phyloP scores from a whole-genome alignment of 352 stramenopile species.

The Proteromonas lacertae region DNA sequence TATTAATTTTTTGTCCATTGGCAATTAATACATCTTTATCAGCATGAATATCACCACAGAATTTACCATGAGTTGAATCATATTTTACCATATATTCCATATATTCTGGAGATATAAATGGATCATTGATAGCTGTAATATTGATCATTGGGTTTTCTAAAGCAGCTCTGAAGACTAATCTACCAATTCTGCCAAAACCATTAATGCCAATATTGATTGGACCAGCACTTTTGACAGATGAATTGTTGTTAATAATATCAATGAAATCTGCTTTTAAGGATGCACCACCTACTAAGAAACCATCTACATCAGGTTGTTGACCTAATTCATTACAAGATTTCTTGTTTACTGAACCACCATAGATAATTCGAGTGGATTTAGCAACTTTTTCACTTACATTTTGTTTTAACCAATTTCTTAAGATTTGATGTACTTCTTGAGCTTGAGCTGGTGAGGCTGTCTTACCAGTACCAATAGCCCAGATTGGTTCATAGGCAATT shows the following conservation, averaged over 20 bases:
- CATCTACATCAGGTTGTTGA: constrained; percentile 79
- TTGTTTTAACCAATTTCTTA: constrained; percentile 31
- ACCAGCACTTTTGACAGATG: neutral
- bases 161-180: constrained; percentile 66
- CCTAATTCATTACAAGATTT: constrained; percentile 60
- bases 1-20: constrained; percentile 54
- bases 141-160: constrained; percentile 16
- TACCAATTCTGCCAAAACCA: constrained; percentile 87
- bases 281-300: constrained; percentile 81
- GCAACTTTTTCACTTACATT: constrained; percentile 44
- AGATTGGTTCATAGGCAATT: constrained; percentile 82
- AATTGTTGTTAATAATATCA: constrained; percentile 35
- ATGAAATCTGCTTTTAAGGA: constrained; percentile 61
- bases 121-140: constrained; percentile 24
- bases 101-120: constrained; percentile 6
- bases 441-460: constrained; percentile 72
- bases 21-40: constrained; percentile 46
- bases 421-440: constrained; percentile 17
- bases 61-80: constrained; percentile 46
- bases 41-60: constrained; percentile 27
- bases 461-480: constrained; percentile 79
- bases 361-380: constrained; percentile 67
- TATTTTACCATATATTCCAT: constrained; percentile 48
- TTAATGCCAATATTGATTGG: constrained; percentile 82
- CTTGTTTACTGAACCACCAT: constrained; percentile 70